A percentile compares a stretch with the other conserved stretches of the same genome.
Conservation (phyloP, 352 stramenopile genomes). For the Globisporangium perplexum region DNA sequence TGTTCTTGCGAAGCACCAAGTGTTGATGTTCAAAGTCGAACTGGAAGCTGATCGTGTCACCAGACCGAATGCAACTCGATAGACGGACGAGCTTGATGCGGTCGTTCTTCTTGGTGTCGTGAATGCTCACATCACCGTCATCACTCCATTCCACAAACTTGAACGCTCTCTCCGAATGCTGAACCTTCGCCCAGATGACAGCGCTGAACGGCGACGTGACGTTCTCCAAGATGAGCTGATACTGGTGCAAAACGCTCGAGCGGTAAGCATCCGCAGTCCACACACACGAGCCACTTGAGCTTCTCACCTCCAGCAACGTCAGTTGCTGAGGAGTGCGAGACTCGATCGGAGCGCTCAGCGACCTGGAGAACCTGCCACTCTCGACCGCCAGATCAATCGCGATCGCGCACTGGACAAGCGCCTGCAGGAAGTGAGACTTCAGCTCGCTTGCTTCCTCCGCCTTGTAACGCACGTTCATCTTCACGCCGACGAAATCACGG, state of each 20-base stretch:
- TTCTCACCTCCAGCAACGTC: neutral
- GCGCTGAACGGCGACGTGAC: slow-evolving; percentile 22
- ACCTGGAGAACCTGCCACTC: slow-evolving; percentile 9
- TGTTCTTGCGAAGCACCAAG: slow-evolving; percentile 40
- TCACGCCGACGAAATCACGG: slow-evolving; percentile 31
- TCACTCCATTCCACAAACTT: slow-evolving; percentile 22
- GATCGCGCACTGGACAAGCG: slow-evolving; percentile 49
- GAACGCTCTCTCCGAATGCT: neutral
- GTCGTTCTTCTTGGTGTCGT: slow-evolving; percentile 2
- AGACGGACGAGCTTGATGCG: slow-evolving; percentile 14
- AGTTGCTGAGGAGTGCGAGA: slow-evolving; percentile 1
- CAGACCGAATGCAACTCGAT: slow-evolving; percentile 21
- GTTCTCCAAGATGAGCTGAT: slow-evolving; percentile 14
- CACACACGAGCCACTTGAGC: neutral
- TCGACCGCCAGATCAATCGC: slow-evolving; percentile 56
- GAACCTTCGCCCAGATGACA: neutral
- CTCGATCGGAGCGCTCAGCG: neutral
- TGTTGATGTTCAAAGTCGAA: slow-evolving; percentile 26
- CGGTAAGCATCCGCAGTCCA: slow-evolving; percentile 1
- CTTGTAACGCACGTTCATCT: slow-evolving; percentile 44
- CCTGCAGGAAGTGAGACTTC: slow-evolving; percentile 63
- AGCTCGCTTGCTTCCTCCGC: slow-evolving; percentile 39
- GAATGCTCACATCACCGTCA: slow-evolving; percentile 13
- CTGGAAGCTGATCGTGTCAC: slow-evolving; percentile 35
- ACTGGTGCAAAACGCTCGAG: slow-evolving; percentile 1